Base-by-base conservation (phyloP, 768 basidiomycete species). In the Leccinum subtestaceum region DNA sequence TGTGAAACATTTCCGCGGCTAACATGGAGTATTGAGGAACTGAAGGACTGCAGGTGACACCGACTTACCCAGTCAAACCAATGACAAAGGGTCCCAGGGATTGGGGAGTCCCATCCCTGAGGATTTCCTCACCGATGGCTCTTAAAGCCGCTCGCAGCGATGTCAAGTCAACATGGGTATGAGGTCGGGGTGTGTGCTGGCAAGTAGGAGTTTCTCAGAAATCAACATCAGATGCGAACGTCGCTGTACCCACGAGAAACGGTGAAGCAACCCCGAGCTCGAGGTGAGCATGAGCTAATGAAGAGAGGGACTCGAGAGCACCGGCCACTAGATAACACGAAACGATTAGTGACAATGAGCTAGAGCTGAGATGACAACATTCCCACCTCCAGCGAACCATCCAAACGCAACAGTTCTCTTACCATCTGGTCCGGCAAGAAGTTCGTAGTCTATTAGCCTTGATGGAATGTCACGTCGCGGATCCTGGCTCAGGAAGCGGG, bases 331-430 rank as follows among this genome's bases (percentile, higher is more conserved):
- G 59, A 29, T 31, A 40, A 45, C 27, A 57, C 7, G 17, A 40
- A 32, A 15, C 12, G 21, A 34, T 67, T 45, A 57, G 53, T 21
- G n/a, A 21, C 46, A 59, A 49, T n/a, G 21, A 5, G 38, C 2
- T 1, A 29, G 12, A 10, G 17, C n/a, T 13, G 32, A 43, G 7
- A 50, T 52, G 27, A 23, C 0, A 10, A 32, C 1, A 31, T 25
- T 65, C 83, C 53, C 59, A 92, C 91, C 89, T 72, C 95, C 95
- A 1, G 95, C 95, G 65, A 88, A 93, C 86, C 87, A 94, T 1
- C 94, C 95, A 75, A 97, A 96, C 0, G 88, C 93, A 15, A 95
- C 91, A 0, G 88, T 89, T 21, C 95, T 78, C 70, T 89, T 89
- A 4, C 87, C 89, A 25, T 77, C 75, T 5, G 70, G 60, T 23